These are phyloP conservation scores for Candida labiduridarum DNA, from an alignment of 1,139 yeast species.

Conservation along the genomic window DNA sequence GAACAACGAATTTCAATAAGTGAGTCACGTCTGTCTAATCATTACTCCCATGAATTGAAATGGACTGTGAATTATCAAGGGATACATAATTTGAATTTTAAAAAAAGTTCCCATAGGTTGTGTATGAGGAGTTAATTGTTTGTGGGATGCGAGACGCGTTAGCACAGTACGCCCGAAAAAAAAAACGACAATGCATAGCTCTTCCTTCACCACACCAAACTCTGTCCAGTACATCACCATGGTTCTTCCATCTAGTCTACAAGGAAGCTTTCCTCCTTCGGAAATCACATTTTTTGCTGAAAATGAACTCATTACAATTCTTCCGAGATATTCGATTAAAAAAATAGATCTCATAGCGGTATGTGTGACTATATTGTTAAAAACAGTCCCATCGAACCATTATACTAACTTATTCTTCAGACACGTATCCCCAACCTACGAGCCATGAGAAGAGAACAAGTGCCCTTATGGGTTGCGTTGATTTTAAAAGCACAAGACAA, in stretches of 20 bases:
- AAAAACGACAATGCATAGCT: background rate
- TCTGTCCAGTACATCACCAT: slow-evolving; percentile 28
- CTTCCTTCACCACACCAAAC: background rate
- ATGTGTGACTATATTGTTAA: slow-evolving; percentile 22
- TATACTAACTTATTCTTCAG: slow-evolving; percentile 24
- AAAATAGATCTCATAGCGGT: slow-evolving; percentile 65
- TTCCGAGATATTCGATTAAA: slow-evolving; percentile 75
- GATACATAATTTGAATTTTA: no score
- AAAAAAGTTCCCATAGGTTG: no score
- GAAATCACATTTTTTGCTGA: slow-evolving; percentile 88
- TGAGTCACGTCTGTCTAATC: background rate
- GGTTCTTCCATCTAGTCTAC: slow-evolving; percentile 65
- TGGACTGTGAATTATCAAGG: no score
- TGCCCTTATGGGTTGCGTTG: slow-evolving; percentile 89
- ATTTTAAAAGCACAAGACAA: slow-evolving; percentile 81
- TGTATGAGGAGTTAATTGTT: no score
- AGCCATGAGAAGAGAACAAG: slow-evolving; percentile 69
- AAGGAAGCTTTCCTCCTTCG: slow-evolving; percentile 65
- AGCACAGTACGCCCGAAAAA: no score
- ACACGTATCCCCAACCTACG: slow-evolving; percentile 53
- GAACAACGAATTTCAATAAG: background rate
- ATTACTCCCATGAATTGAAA: no score
- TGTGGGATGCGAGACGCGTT: no score
- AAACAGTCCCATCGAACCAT: background rate
- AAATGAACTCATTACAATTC: slow-evolving; percentile 67